Percentiles rank a stretch among this genome's conserved stretches.
These are phyloP conservation scores for Pilasporangium apinafurcum DNA, from an alignment of 352 stramenopile genomes.

Conservation along the genomic window DNA sequence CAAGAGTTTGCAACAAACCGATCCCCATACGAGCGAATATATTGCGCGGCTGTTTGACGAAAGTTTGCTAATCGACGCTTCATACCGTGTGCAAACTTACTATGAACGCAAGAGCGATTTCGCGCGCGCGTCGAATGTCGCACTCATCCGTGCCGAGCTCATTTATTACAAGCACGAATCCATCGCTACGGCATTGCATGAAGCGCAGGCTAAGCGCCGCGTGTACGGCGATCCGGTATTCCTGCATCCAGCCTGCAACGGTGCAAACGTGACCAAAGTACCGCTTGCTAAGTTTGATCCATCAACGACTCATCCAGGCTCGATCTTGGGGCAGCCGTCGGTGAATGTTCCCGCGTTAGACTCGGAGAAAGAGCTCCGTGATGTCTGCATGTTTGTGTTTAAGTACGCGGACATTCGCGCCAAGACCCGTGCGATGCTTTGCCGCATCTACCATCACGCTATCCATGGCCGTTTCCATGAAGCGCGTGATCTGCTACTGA, in stretches of 20 bases:
- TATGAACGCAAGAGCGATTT: conserved; percentile 79
- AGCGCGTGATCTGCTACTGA: conserved; percentile 97
- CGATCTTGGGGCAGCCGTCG: conserved; percentile 62
- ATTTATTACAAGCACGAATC: conserved; percentile 97
- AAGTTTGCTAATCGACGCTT: conserved; percentile 82
- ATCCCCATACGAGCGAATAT: conserved; percentile 95
- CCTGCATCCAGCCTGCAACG: conserved; percentile 86
- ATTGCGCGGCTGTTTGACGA: conserved; percentile 93
- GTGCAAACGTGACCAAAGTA: conserved; percentile 24
- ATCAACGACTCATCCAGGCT: conserved; percentile 64
- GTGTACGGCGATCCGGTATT: conserved; percentile 80
- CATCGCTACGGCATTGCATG: conserved; percentile 76
- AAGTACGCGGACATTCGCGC: conserved; percentile 89
- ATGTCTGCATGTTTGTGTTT: conserved; percentile 93
- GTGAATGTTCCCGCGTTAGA: conserved; percentile 53
- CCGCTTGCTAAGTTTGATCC: conserved; percentile 49
- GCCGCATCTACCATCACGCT: conserved; percentile 97
- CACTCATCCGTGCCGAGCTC: conserved; percentile 92
- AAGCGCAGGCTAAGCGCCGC: conserved; percentile 76
- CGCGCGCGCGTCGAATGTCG: conserved; percentile 80
- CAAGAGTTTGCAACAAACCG: conserved; percentile 96
- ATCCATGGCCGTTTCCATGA: conserved; percentile 98
- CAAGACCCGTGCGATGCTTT: conserved; percentile 97
- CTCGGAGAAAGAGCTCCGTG: conserved; percentile 77
- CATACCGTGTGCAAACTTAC: conserved; percentile 87